Percentiles rank a stretch among this genome's conserved stretches.
These are phyloP conservation scores for Candida labiduridarum DNA, from an alignment of 1,139 yeast species.

Conservation along the genomic window DNA sequence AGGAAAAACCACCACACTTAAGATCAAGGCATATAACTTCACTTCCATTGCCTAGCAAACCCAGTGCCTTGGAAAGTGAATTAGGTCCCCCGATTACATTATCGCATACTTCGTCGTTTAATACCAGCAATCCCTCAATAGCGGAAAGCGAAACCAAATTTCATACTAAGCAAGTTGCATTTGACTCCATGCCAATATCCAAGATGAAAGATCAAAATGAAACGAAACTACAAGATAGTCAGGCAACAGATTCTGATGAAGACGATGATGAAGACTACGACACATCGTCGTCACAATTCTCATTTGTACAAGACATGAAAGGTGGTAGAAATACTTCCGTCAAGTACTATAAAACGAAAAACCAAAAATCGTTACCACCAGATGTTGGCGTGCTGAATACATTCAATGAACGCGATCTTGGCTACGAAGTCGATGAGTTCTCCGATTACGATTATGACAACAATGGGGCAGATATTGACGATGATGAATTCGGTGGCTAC, in stretches of 20 bases:
- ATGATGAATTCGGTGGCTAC: constrained; percentile 52
- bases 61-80: neutral
- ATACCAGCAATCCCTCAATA: constrained; percentile 15
- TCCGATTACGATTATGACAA: constrained; percentile 52
- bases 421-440: constrained; percentile 36
- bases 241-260: constrained; percentile 13
- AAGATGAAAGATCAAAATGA: neutral
- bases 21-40: constrained; percentile 4
- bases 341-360: constrained; percentile 54
- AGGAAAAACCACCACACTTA: constrained; percentile 1
- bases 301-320: constrained; percentile 55
- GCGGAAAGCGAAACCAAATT: constrained; percentile 19
- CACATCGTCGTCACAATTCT: constrained; percentile 51
- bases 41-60: constrained; percentile 1
- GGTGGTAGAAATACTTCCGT: constrained; percentile 66
- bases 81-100: constrained; percentile 18
- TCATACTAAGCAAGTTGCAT: constrained; percentile 22
- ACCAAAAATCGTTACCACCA: constrained; percentile 6
- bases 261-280: constrained; percentile 27
- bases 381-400: constrained; percentile 18
- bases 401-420: constrained; percentile 34
- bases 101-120: constrained; percentile 8
- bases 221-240: constrained; percentile 1
- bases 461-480: constrained; percentile 52
- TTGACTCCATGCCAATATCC: constrained; percentile 13